A percentile compares a stretch with the other conserved stretches of the same genome.
These are phyloP conservation scores for Stemphylium vesicarium DNA, from an alignment of 2,329 filamentous ascomycete genomes.

Conservation along the genomic window DNA sequence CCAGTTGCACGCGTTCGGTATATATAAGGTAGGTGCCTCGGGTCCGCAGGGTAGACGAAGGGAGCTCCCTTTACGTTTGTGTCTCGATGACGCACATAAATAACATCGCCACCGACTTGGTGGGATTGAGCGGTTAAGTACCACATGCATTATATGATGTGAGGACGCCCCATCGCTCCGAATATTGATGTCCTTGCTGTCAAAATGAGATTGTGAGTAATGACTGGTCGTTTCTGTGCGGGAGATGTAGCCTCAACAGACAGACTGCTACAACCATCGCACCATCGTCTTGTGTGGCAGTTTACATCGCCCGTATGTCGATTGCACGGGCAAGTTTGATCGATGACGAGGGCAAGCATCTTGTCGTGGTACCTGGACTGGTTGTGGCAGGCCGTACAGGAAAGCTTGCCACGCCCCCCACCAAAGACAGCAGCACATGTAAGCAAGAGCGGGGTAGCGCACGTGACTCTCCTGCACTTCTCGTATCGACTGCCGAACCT, in stretches of 20 bases:
- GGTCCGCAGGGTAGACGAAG: background rate
- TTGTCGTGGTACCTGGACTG: background rate
- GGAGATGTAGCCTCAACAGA: background rate
- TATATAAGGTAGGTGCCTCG: background rate
- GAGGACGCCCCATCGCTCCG: background rate
- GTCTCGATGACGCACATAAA: background rate
- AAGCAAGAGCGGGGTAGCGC: slow-evolving; percentile 16
- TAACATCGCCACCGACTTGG: background rate
- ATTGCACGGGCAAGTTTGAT: background rate
- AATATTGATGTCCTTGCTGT: background rate
- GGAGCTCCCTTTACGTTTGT: background rate
- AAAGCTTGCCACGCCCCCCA: background rate
- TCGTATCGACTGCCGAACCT: background rate
- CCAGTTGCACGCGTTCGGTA: background rate
- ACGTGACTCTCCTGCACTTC: slow-evolving; percentile 14
- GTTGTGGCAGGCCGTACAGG: background rate
- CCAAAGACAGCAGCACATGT: background rate
- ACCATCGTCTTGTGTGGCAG: background rate
- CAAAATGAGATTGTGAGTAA: background rate
- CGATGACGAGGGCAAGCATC: background rate
- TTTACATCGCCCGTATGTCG: too few relatives aligned
- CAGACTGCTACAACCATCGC: background rate
- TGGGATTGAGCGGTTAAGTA: background rate
- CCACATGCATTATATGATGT: background rate
- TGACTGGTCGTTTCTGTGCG: background rate